A percentile compares a stretch with the other conserved stretches of the same genome.
These are phyloP conservation scores for Graphilbum sp. DNA, from an alignment of 2,329 filamentous ascomycete species.

Conservation along the genomic window DNA sequence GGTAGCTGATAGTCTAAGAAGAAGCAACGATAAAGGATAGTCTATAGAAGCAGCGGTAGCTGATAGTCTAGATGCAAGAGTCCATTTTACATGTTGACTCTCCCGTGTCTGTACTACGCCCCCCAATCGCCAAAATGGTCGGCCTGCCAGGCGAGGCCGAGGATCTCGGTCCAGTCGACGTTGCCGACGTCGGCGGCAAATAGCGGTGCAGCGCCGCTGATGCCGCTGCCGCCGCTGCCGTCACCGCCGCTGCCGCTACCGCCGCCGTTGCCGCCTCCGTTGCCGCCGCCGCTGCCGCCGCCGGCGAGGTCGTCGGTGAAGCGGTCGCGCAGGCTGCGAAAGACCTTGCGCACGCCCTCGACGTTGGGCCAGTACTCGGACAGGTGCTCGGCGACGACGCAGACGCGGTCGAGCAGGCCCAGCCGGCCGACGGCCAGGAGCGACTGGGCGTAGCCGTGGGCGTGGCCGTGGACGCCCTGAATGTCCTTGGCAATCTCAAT, in stretches of 20 bases:
- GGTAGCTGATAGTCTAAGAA: no score
- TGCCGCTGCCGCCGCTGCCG: not conserved
- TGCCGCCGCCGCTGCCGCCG: no score
- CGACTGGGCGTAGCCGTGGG: not conserved
- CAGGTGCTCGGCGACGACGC: constrained; percentile 1
- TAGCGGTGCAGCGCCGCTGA: no score
- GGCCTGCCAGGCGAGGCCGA: constrained; percentile 2
- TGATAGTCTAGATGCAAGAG: no score
- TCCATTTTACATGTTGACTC: no score
- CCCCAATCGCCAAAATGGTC: no score
- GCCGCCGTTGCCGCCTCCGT: no score
- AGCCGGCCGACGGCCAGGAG: constrained; percentile 3
- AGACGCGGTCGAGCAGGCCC: constrained; percentile 3
- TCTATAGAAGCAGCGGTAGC: no score
- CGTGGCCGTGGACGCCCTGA: not conserved
- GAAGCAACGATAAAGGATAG: no score
- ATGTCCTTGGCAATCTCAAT: constrained; percentile 5
- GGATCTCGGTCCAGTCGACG: constrained; percentile 2
- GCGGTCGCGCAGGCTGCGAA: constrained; percentile 4
- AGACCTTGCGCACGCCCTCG: constrained; percentile 4
- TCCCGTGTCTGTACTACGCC: no score
- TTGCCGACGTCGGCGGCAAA: not conserved
- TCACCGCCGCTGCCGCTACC: no score
- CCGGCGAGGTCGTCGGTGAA: constrained; percentile 2
- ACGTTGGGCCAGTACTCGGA: constrained; percentile 5